phyloP scores from a whole-genome alignment of 2,329 filamentous ascomycete species.

The Blastomyces gilchristii region DNA sequence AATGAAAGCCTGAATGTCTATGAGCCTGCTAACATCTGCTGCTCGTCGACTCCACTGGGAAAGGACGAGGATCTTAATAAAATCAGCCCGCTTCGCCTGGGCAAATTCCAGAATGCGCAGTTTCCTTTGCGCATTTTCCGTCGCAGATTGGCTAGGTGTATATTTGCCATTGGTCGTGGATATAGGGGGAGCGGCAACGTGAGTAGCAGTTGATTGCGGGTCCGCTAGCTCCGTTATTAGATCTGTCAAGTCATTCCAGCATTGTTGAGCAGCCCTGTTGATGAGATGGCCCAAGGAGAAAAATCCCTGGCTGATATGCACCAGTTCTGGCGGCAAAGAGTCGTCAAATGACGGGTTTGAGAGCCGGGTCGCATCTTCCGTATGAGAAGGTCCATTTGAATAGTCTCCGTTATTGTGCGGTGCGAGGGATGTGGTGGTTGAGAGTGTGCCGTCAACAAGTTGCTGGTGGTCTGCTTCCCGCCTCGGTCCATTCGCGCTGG shows the following conservation, averaged over 20 bases:
- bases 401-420: conserved; percentile 4
- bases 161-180: conserved; percentile 17
- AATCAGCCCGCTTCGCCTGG: conserved; percentile 69
- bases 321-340: conserved; percentile 42
- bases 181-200: conserved; percentile 16
- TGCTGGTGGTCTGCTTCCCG: background rate
- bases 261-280: conserved; percentile 68
- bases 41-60: conserved; percentile 79
- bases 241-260: conserved; percentile 66
- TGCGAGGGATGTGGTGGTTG: background rate
- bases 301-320: conserved; percentile 66
- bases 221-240: conserved; percentile 60
- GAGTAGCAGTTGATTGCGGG: conserved; percentile 42
- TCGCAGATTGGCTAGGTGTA: conserved; percentile 29
- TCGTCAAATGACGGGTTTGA: conserved; percentile 8
- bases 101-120: conserved; percentile 63
- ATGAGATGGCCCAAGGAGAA: conserved; percentile 66
- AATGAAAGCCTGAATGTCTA: conserved; percentile 73
- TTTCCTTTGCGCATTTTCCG: conserved; percentile 67
- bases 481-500: conserved; percentile 2
- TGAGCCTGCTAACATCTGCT: conserved; percentile 70
- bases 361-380: conserved; percentile 9
- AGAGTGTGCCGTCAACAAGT: background rate
- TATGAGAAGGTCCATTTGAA: conserved; percentile 7
- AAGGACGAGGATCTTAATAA: conserved; percentile 86